These are phyloP conservation scores for Penicillium crystallinum DNA, from an alignment of 495 filamentous ascomycete species.

Conservation along the genomic window DNA sequence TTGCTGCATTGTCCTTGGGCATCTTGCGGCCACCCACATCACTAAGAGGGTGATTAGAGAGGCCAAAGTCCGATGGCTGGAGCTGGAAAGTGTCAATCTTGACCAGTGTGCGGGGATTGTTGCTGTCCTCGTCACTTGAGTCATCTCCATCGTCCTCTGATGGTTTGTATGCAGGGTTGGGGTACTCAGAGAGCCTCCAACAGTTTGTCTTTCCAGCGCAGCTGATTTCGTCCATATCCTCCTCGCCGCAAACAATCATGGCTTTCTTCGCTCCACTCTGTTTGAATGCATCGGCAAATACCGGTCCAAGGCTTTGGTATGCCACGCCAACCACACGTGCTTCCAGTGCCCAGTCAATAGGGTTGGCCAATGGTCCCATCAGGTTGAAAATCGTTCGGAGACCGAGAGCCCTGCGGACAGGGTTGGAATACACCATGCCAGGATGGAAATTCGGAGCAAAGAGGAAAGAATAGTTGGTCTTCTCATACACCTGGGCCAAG, in stretches of 20 bases:
- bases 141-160: conserved; percentile 25
- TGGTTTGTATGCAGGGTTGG: conserved; percentile 39
- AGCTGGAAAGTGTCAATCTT: conserved; percentile 70
- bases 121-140: conserved; percentile 36
- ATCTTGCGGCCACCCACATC: conserved; percentile 79
- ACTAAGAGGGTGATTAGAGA: conserved; percentile 65
- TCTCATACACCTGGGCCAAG: conserved; percentile 62
- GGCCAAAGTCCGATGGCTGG: conserved; percentile 76
- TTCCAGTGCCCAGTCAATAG: conserved; percentile 72
- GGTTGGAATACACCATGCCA: conserved; percentile 80
- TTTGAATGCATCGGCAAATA: conserved; percentile 79
- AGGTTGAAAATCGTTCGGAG: conserved; percentile 97
- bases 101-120: conserved; percentile 39
- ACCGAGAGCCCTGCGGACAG: conserved; percentile 76
- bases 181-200: conserved; percentile 66
- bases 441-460: conserved; percentile 97
- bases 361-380: conserved; percentile 87
- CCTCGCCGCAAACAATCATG: conserved; percentile 87
- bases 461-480: conserved; percentile 88
- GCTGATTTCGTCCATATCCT: conserved; percentile 92
- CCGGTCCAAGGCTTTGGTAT: conserved; percentile 72
- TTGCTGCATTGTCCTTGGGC: conserved; percentile 78
- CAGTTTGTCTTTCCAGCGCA: conserved; percentile 82
- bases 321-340: conserved; percentile 89
- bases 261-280: conserved; percentile 76